Base-by-base conservation (phyloP, 1,284 basidiomycete genomes). In the Lentinus polychrous region DNA sequence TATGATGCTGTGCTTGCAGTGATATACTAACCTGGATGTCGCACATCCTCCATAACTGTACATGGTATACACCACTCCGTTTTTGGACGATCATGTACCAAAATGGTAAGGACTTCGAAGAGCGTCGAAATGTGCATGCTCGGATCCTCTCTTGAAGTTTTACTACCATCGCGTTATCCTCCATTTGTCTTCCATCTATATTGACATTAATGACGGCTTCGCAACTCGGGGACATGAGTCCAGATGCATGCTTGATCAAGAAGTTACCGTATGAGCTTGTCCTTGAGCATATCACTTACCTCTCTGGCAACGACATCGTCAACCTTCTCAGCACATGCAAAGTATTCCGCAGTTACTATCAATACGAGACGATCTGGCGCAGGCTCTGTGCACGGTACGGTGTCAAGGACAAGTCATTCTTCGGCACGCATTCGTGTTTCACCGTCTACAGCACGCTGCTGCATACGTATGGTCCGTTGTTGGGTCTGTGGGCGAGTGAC, bases 401-500 rank as follows among this genome's bases (percentile, higher is more conserved):
- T 7, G 31, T 51, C 3, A 23, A 14, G 3, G 47, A 51, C 18
- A 20, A 32, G 14, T 20, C 34, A 8, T 6, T 42, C 4, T 49
- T 52, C n/a, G 2, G 42, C 17, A 49, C 50, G 2, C 52, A 50
- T 8, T 54, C 60, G 5, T 61, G 55, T 53, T 57, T 49, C 46
- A 49, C 45, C 8, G 41, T 59, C 10, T 61, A 60, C 43, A 51
- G 55, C 6, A 18, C 47, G 14, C 43, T 61, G 3, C 46, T 61
- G 12, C 55, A 55, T 43, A 46, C 53, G 2, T 59, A 60, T 37
- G 57, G 54, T 6, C 54, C 56, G 8, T 50, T 60, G 50, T 18
- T 60, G 2, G 58, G 58, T n/a, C 39, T 59, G 1, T 60, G 60
- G 60, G 60, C 58, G 1, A 54, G 56, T 8, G 58, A 61, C 33